Evolutionary conservation across 225 moss, liverwort and hornwort species (phyloP).

Genomic region (Ulota crispa): DNA sequence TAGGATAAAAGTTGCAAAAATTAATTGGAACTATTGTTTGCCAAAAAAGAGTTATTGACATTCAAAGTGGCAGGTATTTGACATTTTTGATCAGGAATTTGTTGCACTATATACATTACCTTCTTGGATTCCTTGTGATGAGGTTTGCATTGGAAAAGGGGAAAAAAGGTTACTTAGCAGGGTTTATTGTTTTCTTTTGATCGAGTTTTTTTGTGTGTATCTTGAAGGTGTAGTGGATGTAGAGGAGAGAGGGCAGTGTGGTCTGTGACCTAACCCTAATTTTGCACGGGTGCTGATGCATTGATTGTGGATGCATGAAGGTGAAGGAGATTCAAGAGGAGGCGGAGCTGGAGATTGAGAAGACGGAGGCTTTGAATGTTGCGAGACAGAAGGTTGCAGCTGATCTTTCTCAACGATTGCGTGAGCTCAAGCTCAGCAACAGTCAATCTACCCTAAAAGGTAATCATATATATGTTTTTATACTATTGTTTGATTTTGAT

Average conservation of each 20-base stretch:
- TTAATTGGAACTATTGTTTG: no score
- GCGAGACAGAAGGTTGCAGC: slow-evolving; percentile 61
- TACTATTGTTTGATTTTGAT: not conserved
- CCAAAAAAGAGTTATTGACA: no score
- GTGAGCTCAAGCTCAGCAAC: slow-evolving; percentile 51
- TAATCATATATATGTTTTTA: not conserved
- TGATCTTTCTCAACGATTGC: slow-evolving; percentile 56
- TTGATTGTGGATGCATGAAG: slow-evolving; percentile 34
- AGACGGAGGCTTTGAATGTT: slow-evolving; percentile 27
- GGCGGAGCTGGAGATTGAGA: slow-evolving; percentile 49
- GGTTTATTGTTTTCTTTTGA: not conserved
- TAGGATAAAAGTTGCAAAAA: no score
- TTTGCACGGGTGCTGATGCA: not conserved
- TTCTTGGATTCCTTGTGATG: not conserved
- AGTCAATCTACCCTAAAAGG: slow-evolving; percentile 49
- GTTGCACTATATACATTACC: no score
- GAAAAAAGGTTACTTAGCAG: not conserved
- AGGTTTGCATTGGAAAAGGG: not conserved
- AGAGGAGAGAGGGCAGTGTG: not conserved
- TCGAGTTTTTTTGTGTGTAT: not conserved
- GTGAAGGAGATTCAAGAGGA: slow-evolving; percentile 70
- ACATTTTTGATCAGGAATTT: no score
- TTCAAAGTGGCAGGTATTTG: no score
- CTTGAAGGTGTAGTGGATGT: not conserved
- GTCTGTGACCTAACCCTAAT: slow-evolving; percentile 32